These are phyloP conservation scores for Westerdykella aurantiaca DNA, from an alignment of 2,329 filamentous ascomycete species.

Conservation along the genomic window DNA sequence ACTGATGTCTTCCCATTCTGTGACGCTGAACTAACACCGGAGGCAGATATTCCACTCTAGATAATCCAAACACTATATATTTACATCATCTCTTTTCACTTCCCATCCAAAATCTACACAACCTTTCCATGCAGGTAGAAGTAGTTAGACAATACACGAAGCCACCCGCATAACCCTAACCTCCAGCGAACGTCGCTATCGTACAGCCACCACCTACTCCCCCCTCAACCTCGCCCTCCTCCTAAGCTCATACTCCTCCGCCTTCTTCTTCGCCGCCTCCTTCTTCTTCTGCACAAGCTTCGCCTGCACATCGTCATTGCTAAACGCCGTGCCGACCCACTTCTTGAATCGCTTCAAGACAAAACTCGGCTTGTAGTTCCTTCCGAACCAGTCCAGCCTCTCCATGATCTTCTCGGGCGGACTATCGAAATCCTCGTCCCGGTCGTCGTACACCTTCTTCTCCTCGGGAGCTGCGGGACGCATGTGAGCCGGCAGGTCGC, in stretches of 20 bases:
- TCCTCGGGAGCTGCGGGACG: background rate
- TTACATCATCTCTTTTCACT: background rate
- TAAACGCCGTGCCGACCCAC: constrained; percentile 1
- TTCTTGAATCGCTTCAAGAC: constrained; percentile 14
- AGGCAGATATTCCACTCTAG: background rate
- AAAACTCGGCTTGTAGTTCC: constrained; percentile 20
- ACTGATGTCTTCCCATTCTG: too few relatives aligned
- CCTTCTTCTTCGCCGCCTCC: constrained; percentile 24
- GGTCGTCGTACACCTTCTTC: constrained; percentile 11
- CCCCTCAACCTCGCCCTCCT: constrained; percentile 23
- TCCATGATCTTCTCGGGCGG: constrained; percentile 13
- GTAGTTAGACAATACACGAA: too few relatives aligned
- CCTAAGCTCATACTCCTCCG: constrained; percentile 24
- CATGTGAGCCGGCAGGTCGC: background rate
- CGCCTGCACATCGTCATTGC: constrained; percentile 4
- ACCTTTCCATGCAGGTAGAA: background rate
- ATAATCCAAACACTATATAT: constrained; percentile 1
- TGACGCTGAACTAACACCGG: background rate
- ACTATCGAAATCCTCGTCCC: constrained; percentile 19
- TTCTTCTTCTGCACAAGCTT: constrained; percentile 10
- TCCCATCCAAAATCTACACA: background rate
- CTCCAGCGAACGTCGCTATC: constrained; percentile 1
- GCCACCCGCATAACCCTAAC: too few relatives aligned
- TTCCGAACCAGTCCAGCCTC: constrained; percentile 22
- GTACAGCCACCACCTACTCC: constrained; percentile 6